These are phyloP conservation scores for Trichoderma atroviride DNA, from an alignment of 2,329 filamentous ascomycete genomes.

Conservation along the genomic window DNA sequence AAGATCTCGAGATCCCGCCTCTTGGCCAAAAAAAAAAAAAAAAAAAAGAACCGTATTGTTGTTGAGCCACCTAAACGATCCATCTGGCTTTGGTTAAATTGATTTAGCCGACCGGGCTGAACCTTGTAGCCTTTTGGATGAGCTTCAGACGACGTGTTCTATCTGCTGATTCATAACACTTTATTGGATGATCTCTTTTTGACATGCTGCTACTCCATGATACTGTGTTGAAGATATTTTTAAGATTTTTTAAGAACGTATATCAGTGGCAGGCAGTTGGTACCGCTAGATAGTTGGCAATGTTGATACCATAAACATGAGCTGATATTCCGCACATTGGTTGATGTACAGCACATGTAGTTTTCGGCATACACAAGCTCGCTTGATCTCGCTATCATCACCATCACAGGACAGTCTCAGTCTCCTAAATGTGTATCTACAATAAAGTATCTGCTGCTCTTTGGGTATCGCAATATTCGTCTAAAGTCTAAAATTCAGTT, in stretches of 20 bases:
- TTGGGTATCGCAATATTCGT: neutral
- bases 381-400: neutral
- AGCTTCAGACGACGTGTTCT: neutral
- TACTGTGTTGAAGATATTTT: neutral
- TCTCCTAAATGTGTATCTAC: neutral
- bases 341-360: neutral
- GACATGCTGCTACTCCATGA: neutral
- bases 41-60: no score
- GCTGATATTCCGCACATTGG: neutral
- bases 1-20: neutral
- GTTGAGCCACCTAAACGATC: no score
- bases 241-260: neutral
- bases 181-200: neutral
- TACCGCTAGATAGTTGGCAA: neutral
- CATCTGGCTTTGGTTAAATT: no score
- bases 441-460: neutral
- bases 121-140: no score
- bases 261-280: neutral
- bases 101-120: no score
- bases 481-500: no score
- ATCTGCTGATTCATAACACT: neutral
- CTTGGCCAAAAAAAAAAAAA: no score
- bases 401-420: neutral
- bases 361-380: neutral
- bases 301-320: neutral